Conservation (phyloP, 148 eudicot species). For the Cornus controversa region DNA sequence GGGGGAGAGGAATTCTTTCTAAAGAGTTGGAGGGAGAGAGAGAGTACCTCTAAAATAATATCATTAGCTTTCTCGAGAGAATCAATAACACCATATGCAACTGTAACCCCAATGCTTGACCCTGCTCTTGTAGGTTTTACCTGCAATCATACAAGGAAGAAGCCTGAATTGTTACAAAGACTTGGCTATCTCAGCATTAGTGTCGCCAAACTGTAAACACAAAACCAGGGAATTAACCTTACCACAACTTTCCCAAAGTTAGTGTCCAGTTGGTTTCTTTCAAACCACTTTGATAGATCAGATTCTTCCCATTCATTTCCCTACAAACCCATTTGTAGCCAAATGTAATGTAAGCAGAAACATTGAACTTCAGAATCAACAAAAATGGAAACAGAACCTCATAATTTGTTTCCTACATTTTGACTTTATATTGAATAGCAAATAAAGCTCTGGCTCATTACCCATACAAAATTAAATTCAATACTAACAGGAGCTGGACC, state of each 20-base stretch:
- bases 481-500: not conserved
- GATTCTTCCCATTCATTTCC: constrained; percentile 51
- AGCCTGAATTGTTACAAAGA: not conserved
- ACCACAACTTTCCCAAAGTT: constrained; percentile 84
- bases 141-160: constrained; percentile 24
- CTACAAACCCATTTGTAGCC: constrained; percentile 28
- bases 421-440: too few relatives aligned
- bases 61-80: constrained; percentile 55
- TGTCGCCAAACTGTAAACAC: not conserved
- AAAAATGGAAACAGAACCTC: not conserved
- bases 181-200: not conserved
- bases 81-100: constrained; percentile 84
- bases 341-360: not conserved
- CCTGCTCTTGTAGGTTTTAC: constrained; percentile 96
- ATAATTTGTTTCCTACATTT: not conserved
- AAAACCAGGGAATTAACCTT: constrained; percentile 15
- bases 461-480: too few relatives aligned
- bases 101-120: constrained; percentile 90
- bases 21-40: too few relatives aligned
- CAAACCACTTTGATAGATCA: constrained; percentile 62
- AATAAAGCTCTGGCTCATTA: not conserved
- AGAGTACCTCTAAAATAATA: constrained; percentile 61
- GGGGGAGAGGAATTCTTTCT: too few relatives aligned
- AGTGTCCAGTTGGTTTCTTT: constrained; percentile 55
- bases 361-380: not conserved